phyloP scores from a whole-genome alignment of 768 basidiomycete species.

The Kwoniella sp. region DNA sequence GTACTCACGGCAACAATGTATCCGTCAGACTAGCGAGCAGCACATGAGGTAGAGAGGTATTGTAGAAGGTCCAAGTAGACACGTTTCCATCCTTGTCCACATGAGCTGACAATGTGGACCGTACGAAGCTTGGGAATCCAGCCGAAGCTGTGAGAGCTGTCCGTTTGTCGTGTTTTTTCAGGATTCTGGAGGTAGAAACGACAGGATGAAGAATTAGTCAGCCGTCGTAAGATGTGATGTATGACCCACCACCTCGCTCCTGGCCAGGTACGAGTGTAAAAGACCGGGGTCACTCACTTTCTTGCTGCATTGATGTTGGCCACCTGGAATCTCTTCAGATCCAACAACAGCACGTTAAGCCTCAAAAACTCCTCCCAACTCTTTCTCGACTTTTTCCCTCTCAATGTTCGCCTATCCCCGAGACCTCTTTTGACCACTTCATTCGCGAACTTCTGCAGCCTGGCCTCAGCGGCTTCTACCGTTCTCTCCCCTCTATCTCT shows the following conservation, averaged over 20 bases:
- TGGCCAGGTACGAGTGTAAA: too few species aligned
- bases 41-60: conserved; percentile 63
- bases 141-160: conserved; percentile 69
- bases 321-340: conserved; percentile 81
- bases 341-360: conserved; percentile 75
- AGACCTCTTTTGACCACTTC: conserved; percentile 65
- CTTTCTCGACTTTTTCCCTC: conserved; percentile 62
- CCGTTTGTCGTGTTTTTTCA: conserved; percentile 91
- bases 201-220: background rate
- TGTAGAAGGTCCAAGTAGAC: conserved; percentile 54
- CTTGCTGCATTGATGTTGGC: conserved; percentile 86
- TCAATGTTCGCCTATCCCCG: conserved; percentile 63
- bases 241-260: too few species aligned
- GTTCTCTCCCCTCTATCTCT: conserved; percentile 67
- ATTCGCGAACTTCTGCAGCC: conserved; percentile 67
- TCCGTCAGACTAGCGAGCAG: conserved; percentile 82
- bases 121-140: conserved; percentile 59
- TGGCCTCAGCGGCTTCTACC: conserved; percentile 69
- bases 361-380: conserved; percentile 72
- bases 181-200: conserved; percentile 42
- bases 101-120: conserved; percentile 45
- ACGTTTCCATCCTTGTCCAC: conserved; percentile 48
- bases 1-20: conserved; percentile 68
- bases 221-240: background rate
- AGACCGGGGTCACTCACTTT: conserved; percentile 64